These are phyloP conservation scores for Sporobolomyces roseus DNA, from an alignment of 768 basidiomycete genomes.

Conservation along the genomic window DNA sequence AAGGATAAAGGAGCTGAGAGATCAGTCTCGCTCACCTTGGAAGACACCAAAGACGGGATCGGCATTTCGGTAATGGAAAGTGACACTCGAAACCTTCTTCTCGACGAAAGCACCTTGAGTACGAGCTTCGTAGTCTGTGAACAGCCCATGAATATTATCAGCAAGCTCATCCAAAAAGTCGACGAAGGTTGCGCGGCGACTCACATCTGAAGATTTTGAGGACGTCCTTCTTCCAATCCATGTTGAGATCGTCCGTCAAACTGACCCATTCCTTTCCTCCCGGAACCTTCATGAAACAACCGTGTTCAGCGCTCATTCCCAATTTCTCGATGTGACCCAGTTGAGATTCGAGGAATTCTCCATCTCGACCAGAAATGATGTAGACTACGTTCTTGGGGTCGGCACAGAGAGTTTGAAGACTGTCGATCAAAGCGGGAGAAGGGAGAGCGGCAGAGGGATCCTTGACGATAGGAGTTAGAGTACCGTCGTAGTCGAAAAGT, in stretches of 20 bases:
- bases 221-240: conserved; percentile 96
- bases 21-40: conserved; percentile 20
- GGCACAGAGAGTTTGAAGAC: conserved; percentile 64
- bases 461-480: conserved; percentile 94
- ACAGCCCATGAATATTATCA: too few relatives aligned
- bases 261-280: conserved; percentile 69
- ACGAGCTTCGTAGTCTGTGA: conserved; percentile 54
- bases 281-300: conserved; percentile 78
- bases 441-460: conserved; percentile 82
- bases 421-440: conserved; percentile 65
- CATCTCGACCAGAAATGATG: conserved; percentile 95
- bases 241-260: conserved; percentile 86
- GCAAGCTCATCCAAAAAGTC: too few relatives aligned
- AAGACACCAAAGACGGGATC: conserved; percentile 96
- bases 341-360: conserved; percentile 83
- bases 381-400: conserved; percentile 91
- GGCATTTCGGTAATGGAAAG: conserved; percentile 89
- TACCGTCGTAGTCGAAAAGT: conserved; percentile 95
- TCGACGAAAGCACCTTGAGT: conserved; percentile 96
- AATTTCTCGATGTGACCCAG: conserved; percentile 75
- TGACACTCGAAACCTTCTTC: conserved; percentile 93
- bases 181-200: too few relatives aligned
- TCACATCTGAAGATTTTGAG: conserved; percentile 85
- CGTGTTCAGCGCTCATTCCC: conserved; percentile 94
- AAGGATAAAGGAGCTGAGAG: background rate